Conservation (phyloP, 495 filamentous ascomycete genomes). For the Hypoxylon trugodes region DNA sequence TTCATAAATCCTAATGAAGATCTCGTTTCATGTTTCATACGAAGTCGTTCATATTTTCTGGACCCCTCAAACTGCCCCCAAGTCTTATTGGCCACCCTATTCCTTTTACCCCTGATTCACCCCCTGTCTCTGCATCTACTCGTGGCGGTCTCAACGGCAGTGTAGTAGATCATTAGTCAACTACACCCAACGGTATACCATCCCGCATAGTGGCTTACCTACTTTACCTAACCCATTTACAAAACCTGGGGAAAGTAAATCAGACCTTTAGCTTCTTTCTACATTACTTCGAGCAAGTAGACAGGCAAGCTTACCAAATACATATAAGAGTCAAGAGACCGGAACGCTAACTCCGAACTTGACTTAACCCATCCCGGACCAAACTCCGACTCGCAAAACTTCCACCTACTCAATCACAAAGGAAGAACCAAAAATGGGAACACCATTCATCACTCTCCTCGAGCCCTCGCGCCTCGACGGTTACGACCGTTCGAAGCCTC, state of each 20-base stretch:
- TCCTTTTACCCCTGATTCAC: neutral
- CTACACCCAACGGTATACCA: too few species aligned
- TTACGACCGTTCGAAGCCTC: conserved; percentile 53
- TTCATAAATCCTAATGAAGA: conserved; percentile 8
- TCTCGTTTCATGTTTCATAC: conserved; percentile 15
- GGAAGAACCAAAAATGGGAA: conserved; percentile 40
- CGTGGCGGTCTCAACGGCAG: conserved; percentile 3
- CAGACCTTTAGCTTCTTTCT: too few species aligned
- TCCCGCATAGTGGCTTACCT: too few species aligned
- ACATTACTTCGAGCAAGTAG: too few species aligned
- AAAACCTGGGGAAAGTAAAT: too few species aligned
- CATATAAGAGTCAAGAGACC: neutral
- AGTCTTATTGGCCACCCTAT: conserved; percentile 13
- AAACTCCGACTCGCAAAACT: neutral
- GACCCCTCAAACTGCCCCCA: conserved; percentile 1
- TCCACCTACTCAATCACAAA: neutral
- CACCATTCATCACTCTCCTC: conserved; percentile 59
- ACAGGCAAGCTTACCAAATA: neutral
- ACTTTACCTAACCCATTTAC: neutral
- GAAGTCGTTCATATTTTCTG: neutral
- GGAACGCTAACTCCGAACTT: neutral
- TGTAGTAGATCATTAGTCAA: too few species aligned
- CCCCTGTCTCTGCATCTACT: neutral
- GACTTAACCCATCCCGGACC: neutral
- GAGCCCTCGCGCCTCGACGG: conserved; percentile 54